phyloP scores from a whole-genome alignment of 2,329 filamentous ascomycete genomes.

The Paecilomyces formosus region DNA sequence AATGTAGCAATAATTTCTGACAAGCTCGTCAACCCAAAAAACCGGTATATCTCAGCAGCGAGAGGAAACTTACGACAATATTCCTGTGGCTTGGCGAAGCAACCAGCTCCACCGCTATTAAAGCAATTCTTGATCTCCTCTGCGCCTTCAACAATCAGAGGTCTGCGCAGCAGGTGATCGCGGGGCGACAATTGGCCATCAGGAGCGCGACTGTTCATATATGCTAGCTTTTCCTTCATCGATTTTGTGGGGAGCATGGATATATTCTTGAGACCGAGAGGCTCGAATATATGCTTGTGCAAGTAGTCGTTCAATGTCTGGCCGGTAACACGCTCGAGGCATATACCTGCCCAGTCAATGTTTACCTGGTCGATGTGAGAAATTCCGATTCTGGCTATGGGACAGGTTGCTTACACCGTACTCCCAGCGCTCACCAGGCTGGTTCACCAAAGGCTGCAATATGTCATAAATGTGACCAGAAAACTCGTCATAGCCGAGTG shows the following conservation, averaged over 20 bases:
- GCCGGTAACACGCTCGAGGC: slow-evolving; percentile 40
- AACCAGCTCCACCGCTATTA: slow-evolving; percentile 55
- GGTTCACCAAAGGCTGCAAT: slow-evolving; percentile 49
- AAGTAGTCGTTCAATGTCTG: slow-evolving; percentile 43
- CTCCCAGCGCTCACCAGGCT: slow-evolving; percentile 56
- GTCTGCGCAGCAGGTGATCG: slow-evolving; percentile 46
- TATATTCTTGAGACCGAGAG: slow-evolving; percentile 43
- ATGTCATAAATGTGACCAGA: slow-evolving; percentile 48
- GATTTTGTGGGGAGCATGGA: slow-evolving; percentile 50
- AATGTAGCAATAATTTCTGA: slow-evolving; percentile 54
- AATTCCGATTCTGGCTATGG: background rate
- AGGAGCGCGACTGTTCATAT: slow-evolving; percentile 48
- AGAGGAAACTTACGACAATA: slow-evolving; percentile 45
- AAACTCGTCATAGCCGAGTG: slow-evolving; percentile 52
- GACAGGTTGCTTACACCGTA: slow-evolving; percentile 44
- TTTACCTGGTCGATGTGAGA: slow-evolving; percentile 29
- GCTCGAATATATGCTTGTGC: slow-evolving; percentile 41
- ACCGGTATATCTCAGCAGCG: background rate
- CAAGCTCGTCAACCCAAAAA: background rate
- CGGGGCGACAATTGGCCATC: slow-evolving; percentile 35
- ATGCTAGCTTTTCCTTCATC: slow-evolving; percentile 49
- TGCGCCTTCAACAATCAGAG: slow-evolving; percentile 38
- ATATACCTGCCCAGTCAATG: slow-evolving; percentile 49
- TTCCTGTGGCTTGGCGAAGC: slow-evolving; percentile 53
- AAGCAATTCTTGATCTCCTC: slow-evolving; percentile 42